Percentiles rank a stretch among this genome's conserved stretches.
Evolutionary conservation across 2,329 filamentous ascomycete genomes (phyloP).

Genomic region (Aspergillus chevalieri): DNA sequence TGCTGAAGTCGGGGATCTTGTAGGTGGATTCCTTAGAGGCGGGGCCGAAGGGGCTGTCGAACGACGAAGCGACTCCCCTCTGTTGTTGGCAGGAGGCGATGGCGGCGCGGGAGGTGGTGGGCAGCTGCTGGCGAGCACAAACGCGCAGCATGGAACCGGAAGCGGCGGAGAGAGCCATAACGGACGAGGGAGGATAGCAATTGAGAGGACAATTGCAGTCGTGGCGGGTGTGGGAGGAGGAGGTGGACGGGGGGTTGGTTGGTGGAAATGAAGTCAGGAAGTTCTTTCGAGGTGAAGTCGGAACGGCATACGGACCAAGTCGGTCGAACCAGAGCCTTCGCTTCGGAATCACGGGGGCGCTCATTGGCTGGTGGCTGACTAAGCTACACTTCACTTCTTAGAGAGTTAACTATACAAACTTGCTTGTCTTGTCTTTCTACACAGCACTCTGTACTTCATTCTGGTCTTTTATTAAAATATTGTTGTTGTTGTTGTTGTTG

Average conservation of each 20-base stretch:
- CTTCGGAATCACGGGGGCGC: slow-evolving; percentile 35
- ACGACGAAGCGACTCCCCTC: slow-evolving; percentile 38
- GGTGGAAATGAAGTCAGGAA: background rate
- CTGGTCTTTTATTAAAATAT: too few species aligned
- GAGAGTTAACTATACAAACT: too few species aligned
- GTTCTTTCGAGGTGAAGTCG: slow-evolving; percentile 32
- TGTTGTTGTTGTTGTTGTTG: too few species aligned
- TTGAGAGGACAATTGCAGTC: slow-evolving; percentile 18
- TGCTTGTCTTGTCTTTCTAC: too few species aligned
- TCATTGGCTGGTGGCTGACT: slow-evolving; percentile 29
- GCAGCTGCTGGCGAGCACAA: slow-evolving; percentile 43
- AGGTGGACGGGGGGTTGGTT: slow-evolving; percentile 25
- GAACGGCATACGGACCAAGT: slow-evolving; percentile 20
- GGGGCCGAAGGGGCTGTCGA: slow-evolving; percentile 51
- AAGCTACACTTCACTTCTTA: background rate
- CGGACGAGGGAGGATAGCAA: slow-evolving; percentile 31
- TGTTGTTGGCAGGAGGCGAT: slow-evolving; percentile 37
- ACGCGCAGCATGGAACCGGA: slow-evolving; percentile 64
- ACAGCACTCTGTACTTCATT: too few species aligned
- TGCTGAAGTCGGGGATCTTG: slow-evolving; percentile 81
- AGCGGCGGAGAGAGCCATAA: slow-evolving; percentile 55
- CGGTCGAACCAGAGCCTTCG: slow-evolving; percentile 30
- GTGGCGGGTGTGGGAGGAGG: slow-evolving; percentile 16
- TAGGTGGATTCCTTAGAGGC: slow-evolving; percentile 46
- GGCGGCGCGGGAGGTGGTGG: slow-evolving; percentile 36